These are phyloP conservation scores for Syzygium aromaticum DNA, from an alignment of 345 rosid genomes.

Conservation along the genomic window DNA sequence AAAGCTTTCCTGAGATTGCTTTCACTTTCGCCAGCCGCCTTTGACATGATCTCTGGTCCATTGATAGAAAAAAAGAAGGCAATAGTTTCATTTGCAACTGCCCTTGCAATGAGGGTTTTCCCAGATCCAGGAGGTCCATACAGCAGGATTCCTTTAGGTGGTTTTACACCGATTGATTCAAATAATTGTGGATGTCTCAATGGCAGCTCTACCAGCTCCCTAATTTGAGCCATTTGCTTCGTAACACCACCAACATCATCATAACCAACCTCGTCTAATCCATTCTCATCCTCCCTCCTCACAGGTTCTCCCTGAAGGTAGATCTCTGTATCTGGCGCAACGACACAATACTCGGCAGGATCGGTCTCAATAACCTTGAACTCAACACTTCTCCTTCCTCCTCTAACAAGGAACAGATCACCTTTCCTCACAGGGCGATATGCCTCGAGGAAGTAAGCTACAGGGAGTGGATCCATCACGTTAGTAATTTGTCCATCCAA, in stretches of 20 bases:
- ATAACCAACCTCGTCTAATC: conserved; percentile 88
- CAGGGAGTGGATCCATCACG: background rate
- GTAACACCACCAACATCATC: conserved; percentile 99
- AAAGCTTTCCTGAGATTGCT: conserved; percentile 93
- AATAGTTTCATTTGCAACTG: conserved; percentile 92
- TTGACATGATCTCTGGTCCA: conserved; percentile 96
- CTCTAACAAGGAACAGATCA: conserved; percentile 87
- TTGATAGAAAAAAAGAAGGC: conserved; percentile 93
- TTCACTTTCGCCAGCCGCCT: conserved; percentile 96
- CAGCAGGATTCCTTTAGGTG: conserved; percentile 79
- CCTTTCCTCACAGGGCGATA: conserved; percentile 96
- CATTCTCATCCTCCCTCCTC: conserved; percentile 81
- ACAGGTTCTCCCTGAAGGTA: conserved; percentile 93
- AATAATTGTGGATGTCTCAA: conserved; percentile 89
- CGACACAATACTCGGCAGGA: conserved; percentile 80
- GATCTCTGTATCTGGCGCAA: conserved; percentile 91
- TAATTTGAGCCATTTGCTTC: conserved; percentile 96
- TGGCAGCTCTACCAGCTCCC: conserved; percentile 91
- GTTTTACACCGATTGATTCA: conserved; percentile 94
- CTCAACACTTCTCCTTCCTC: conserved; percentile 91
- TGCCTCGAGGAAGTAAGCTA: conserved; percentile 94
- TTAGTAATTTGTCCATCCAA: background rate
- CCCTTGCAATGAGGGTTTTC: conserved; percentile 92
- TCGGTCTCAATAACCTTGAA: conserved; percentile 88
- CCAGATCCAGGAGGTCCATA: conserved; percentile 88